A percentile compares a stretch with the other conserved stretches of the same genome.
Conservation (phyloP, 495 filamentous ascomycete species). For the Tetracladium marchalianum region DNA sequence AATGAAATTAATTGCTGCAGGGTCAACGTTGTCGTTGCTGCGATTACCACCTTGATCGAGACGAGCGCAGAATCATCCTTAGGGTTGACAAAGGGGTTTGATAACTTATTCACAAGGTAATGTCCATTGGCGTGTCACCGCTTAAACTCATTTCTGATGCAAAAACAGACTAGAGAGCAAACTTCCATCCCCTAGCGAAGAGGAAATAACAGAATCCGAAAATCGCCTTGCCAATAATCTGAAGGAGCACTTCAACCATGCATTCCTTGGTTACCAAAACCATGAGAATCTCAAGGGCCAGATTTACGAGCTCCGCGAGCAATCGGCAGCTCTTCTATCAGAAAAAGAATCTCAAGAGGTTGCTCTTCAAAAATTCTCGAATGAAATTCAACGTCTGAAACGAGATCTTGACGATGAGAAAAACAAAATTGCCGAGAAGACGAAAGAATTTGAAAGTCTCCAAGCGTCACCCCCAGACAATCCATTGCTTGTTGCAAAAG, state of each 20-base stretch:
- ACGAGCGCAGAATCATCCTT: slow-evolving; percentile 3
- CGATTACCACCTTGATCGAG: slow-evolving; percentile 1
- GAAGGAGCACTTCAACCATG: slow-evolving; percentile 9
- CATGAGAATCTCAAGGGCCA: slow-evolving; percentile 5
- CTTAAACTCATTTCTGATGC: neutral
- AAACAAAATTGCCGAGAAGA: slow-evolving; percentile 9
- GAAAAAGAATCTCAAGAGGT: slow-evolving; percentile 1
- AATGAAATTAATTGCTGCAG: slow-evolving; percentile 3
- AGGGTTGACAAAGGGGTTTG: slow-evolving; percentile 7
- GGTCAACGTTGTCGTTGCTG: slow-evolving; percentile 2
- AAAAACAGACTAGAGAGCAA: slow-evolving; percentile 3
- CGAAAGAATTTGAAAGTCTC: slow-evolving; percentile 9
- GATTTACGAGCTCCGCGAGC: slow-evolving; percentile 9
- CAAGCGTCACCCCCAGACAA: slow-evolving; percentile 6
- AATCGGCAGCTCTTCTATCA: slow-evolving; percentile 4
- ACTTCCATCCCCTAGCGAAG: neutral
- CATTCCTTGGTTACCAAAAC: slow-evolving; percentile 7
- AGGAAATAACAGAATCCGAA: neutral
- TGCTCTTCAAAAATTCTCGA: slow-evolving; percentile 8
- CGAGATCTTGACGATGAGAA: slow-evolving; percentile 16
- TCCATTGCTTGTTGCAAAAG: neutral
- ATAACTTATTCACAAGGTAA: slow-evolving; percentile 12
- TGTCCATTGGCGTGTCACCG: neutral
- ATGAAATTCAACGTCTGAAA: slow-evolving; percentile 15
- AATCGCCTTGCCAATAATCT: slow-evolving; percentile 5